These are phyloP conservation scores for Magnolia officinalis DNA, from an alignment of 164 flowering plant species.

Conservation along the genomic window DNA sequence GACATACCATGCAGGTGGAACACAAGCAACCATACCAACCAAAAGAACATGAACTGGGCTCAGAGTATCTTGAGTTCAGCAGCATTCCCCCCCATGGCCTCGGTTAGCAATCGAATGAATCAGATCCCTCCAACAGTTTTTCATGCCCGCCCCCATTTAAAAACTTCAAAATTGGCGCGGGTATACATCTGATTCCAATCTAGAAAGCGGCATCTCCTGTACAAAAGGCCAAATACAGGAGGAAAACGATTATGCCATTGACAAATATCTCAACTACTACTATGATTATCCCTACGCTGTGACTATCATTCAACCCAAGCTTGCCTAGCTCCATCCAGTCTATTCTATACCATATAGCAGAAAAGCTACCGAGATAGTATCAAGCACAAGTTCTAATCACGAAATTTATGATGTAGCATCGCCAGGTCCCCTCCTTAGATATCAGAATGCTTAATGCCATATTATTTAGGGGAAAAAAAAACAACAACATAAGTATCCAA, in stretches of 20 bases:
- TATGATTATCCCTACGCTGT: conserved; percentile 52
- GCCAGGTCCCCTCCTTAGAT: background rate
- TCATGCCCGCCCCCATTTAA: conserved; percentile 26
- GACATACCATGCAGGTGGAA: background rate
- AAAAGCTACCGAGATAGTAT: conserved; percentile 3
- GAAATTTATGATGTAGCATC: conserved; percentile 5
- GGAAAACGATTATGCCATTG: conserved; percentile 67
- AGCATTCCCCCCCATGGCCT: background rate
- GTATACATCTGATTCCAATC: conserved; percentile 34
- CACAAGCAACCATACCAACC: background rate
- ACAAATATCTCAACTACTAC: conserved; percentile 51
- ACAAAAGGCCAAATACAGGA: conserved; percentile 78
- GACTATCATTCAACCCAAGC: conserved; percentile 36
- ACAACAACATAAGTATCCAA: conserved; percentile 16
- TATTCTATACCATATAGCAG: conserved; percentile 5
- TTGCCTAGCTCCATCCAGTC: conserved; percentile 13
- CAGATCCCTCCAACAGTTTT: conserved; percentile 19
- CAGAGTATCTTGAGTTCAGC: background rate
- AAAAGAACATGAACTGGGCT: conserved; percentile 5
- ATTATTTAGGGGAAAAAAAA: conserved; percentile 9
- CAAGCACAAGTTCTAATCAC: conserved; percentile 13
- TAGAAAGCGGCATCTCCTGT: conserved; percentile 54
- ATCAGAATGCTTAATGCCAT: conserved; percentile 10
- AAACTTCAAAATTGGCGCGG: conserved; percentile 30
- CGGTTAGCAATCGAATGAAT: conserved; percentile 13